These are phyloP conservation scores for Sphagnum fallax DNA, from an alignment of 228 moss, liverwort and hornwort genomes.

Conservation along the genomic window DNA sequence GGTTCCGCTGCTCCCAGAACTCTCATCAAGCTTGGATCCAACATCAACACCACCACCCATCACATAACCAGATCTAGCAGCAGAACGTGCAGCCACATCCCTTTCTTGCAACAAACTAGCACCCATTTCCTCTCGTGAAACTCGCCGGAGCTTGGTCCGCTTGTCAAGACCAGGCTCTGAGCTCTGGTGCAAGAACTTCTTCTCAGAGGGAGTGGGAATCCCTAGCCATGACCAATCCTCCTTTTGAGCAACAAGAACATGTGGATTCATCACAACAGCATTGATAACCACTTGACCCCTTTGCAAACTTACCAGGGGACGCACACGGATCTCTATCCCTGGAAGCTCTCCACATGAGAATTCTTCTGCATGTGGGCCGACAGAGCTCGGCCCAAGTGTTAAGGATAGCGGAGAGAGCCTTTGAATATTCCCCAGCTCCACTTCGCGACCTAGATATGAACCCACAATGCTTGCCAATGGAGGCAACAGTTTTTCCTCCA, in stretches of 20 bases:
- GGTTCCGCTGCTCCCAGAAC: slow-evolving; percentile 6
- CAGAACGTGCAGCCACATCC: slow-evolving; percentile 63
- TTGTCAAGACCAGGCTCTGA: slow-evolving; percentile 62
- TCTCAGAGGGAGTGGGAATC: slow-evolving; percentile 49
- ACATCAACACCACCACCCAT: slow-evolving; percentile 26
- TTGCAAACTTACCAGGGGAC: slow-evolving; percentile 71
- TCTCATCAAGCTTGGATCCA: slow-evolving; percentile 8
- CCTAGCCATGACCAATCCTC: slow-evolving; percentile 99
- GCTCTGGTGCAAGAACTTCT: slow-evolving; percentile 40
- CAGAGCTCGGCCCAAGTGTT: slow-evolving; percentile 70
- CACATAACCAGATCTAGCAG: slow-evolving; percentile 64
- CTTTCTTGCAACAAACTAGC: slow-evolving; percentile 29
- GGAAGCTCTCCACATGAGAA: slow-evolving; percentile 91
- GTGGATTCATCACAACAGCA: slow-evolving; percentile 72
- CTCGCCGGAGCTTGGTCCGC: slow-evolving; percentile 63
- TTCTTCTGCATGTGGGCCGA: slow-evolving; percentile 82
- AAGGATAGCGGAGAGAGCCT: slow-evolving; percentile 68
- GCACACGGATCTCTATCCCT: slow-evolving; percentile 67
- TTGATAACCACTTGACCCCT: slow-evolving; percentile 86
- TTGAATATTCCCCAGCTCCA: slow-evolving; percentile 81
- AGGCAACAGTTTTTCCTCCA: slow-evolving; percentile 72
- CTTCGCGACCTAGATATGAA: slow-evolving; percentile 73
- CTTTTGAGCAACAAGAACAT: slow-evolving; percentile 80
- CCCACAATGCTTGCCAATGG: slow-evolving; percentile 69
- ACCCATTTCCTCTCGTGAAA: slow-evolving; percentile 53